Base-by-base conservation (phyloP, 202 grass and related monocot genomes). In the Musa balbisiana region DNA sequence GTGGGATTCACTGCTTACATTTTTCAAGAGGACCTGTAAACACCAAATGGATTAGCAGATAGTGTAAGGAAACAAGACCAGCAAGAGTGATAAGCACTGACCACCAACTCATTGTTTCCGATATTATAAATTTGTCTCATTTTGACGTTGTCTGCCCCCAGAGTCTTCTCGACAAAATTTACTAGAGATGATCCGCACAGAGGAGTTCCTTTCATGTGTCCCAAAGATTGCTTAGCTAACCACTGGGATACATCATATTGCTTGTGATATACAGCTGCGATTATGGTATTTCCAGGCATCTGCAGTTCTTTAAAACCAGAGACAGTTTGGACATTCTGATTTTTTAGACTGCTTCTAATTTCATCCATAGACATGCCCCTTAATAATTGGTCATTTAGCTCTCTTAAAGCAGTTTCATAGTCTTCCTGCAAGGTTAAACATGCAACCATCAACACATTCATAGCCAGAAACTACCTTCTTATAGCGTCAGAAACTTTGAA, bases 41-140 rank as follows among this genome's bases (percentile, higher is more conserved):
- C 10, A 72, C 53, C 2, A 51, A 75, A 10, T 0, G 14, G 19
- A 21, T 52, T 53, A 72, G 51, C 8, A 25, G 17, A 50, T 2
- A 60, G 25, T 49, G 29, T 14, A 50, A 21, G 27, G 58, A 62
- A 75, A 50, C 29, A 20, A 43, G 11, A 75, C 15, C 3, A 51
- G 55, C 26, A 73, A 56, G 1, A 56, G 10, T 50, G 15, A 62
- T 50, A 15, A 22, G 55, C 14, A 55, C 73, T 75, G 19, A 75
- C 73, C 55, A 62, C 55, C 49, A 75, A 75, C 62, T 75, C 73
- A 51, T 62, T 75, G n/a, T 60, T 75, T 75, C 73, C 73, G 21
- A 75, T 62, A 8, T 33, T 75, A 75, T 62, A 75, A 17, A 56
- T 49, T 62, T 75, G 27, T 20, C 73, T 60, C 53, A 33, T 9